These are phyloP conservation scores for Talaromyces piceae DNA, from an alignment of 2,329 filamentous ascomycete species.

Conservation along the genomic window DNA sequence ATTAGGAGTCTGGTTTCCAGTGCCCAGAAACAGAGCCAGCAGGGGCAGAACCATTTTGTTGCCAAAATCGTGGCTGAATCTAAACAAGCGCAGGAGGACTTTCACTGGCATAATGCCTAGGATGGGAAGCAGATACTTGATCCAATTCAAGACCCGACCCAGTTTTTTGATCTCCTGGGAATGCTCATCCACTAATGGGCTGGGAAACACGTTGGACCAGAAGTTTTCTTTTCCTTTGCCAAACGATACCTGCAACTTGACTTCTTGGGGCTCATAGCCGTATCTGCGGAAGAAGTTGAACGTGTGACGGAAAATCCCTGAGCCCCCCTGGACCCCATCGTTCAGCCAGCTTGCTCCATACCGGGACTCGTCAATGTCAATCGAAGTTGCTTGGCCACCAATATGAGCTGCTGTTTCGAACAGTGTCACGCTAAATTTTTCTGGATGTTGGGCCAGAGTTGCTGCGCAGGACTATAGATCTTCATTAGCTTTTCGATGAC, in stretches of 20 bases:
- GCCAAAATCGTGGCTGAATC: slow-evolving; percentile 62
- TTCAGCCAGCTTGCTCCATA: slow-evolving; percentile 55
- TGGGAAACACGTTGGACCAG: slow-evolving; percentile 57
- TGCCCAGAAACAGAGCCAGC: slow-evolving; percentile 66
- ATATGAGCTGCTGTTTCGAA: slow-evolving; percentile 53
- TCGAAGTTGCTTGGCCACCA: slow-evolving; percentile 54
- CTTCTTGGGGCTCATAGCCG: slow-evolving; percentile 50
- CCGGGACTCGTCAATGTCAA: slow-evolving; percentile 48
- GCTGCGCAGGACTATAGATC: slow-evolving; percentile 54
- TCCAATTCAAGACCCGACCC: slow-evolving; percentile 46
- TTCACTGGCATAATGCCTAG: slow-evolving; percentile 54
- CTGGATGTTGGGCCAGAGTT: slow-evolving; percentile 57
- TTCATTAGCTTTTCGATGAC: slow-evolving; percentile 12
- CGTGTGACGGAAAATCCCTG: slow-evolving; percentile 55
- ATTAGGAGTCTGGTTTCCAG: slow-evolving; percentile 65
- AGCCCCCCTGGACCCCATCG: slow-evolving; percentile 56
- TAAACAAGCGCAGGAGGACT: slow-evolving; percentile 58
- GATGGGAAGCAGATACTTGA: slow-evolving; percentile 49
- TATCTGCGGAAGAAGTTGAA: slow-evolving; percentile 55
- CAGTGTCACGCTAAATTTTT: slow-evolving; percentile 59
- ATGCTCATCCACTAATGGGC: slow-evolving; percentile 48
- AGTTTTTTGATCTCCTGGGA: slow-evolving; percentile 50
- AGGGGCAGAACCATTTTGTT: slow-evolving; percentile 65
- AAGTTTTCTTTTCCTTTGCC: slow-evolving; percentile 51
- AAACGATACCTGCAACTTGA: slow-evolving; percentile 54